Evolutionary conservation across 2,329 filamentous ascomycete species (phyloP), one percentile per base, ranked within the genome.

Genomic region (Fusarium sterilihyphosum): DNA sequence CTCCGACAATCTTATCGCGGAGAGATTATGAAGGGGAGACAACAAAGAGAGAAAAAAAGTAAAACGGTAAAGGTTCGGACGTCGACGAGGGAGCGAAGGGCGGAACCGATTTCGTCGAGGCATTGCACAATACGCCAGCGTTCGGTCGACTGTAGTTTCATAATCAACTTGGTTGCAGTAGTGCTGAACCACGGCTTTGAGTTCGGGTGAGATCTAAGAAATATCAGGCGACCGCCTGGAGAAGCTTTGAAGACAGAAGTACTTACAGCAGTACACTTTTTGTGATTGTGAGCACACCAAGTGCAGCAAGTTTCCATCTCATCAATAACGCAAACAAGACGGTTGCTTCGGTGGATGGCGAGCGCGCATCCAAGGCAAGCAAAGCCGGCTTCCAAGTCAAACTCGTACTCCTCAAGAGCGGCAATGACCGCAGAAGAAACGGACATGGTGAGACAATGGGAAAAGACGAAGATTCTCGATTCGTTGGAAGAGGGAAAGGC

Each of bases 221-320:
- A 35, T 14, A 35, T 35, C 33, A 33, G 13, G 33, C 1, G 13
- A 16, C 33, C 33, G 33, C 2, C 7, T 3, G 1, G 18, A 29
- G 26, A 31, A 31, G 8, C 12, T 31, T 22, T 12, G 3, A 14
- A 9, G 18, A 22, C 12, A 10, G 9, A 5, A 22, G 17, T 22
- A 49, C 46, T 22, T 1, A 22, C 2, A 1, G 13, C 26, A 0
- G 20, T 11, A 0, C 46, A 22, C 0, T 11, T 16, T 0, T 22
- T 49, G 5, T 31, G 26, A 20, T 31, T 31, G 10, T 31, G 26
- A 2, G 6, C 0, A 29, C 8, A 22, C 6, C 4, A 11, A 22
- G 46, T 22, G 9, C 46, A 22, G 13, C 46, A 49, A 33, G 46
- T 31, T 13, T 31, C 20, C 0, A 0, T 31, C 8, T 22, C 20